Evolutionary conservation across 257 asterid genomes (phyloP), one percentile per base, ranked within the genome.

Genomic region (Penstemon barbatus): DNA sequence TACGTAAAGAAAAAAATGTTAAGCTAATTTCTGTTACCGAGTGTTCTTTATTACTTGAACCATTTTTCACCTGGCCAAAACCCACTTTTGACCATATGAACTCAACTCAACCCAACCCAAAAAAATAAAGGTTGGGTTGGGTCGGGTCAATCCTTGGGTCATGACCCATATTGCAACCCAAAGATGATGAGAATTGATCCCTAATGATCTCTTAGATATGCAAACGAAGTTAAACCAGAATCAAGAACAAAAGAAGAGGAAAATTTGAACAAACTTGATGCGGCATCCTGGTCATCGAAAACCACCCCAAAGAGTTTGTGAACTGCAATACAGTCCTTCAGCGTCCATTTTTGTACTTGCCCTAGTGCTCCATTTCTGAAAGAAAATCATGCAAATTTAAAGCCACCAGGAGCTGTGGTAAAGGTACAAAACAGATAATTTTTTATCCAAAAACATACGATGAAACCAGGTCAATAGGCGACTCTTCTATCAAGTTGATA

Each of bases 401-500:
- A 48, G 64, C 46, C 63, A 39, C 66, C 18, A 65, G 66, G 25
- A 39, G 39, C 41, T 40, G 46, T 36, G 10, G 49, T 43, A 42
- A 6, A 9, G 19, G 42, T 13, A 55, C 25, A 13, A 46, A 4
- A 42, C 12, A 46, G 5, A 48, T 40, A 72, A 18, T 45, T 13
- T 46, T 6, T 10, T 19, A 49, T 72, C 63, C 48, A 65, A 66
- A 37, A 75, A 68, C 82, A 72, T 93, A 93, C 99, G 49, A 57
- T 68, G 95, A 79, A 67, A 70, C 72, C 61, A 71, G 74, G 70
- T 80, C 77, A 57, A 78, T 78, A 42, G 83, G 65, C 53, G 95
- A 85, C 63, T 85, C 96, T 82, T 85, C 96, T 73, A 93, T 83
- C 80, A 90, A 84, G 63, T 80, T 84, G 62, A 83, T 61, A 65